Evolutionary conservation across 352 stramenopile species (phyloP), one percentile per base, ranked within the genome.

Genomic region (Phytophthora meadii): DNA sequence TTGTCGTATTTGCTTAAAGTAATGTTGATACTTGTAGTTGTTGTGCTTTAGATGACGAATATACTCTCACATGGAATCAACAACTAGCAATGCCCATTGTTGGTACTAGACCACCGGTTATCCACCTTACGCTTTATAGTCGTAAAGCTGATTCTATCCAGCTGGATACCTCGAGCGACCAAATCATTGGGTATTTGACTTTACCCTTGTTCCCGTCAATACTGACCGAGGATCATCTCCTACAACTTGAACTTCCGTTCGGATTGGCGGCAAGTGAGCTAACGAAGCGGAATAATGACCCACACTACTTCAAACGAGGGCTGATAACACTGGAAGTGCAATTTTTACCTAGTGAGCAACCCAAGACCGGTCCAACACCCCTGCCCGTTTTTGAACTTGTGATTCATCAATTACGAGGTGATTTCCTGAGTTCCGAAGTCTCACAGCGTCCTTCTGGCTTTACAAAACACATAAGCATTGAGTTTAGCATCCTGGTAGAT

Each of bases 301-400:
- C 52, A 1, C 47, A 44, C 5, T 70, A 58, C 24, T 55, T 70
- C n/a, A 73, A 73, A 39, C 32, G 53, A 34, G 75, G 75, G 12
- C 28, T 57, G 10, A 6, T 83, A 12, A 59, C 65, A 10, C 30
- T 83, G 17, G 75, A 83, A 19, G 50, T 81, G 19, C 75, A 83
- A 45, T 77, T 77, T 60, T 24, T 83, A 4, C 22, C 63, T 0
- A 56, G 19, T 2, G 41, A 51, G 9, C 40, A 65, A 22, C 27
- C 39, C 4, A 62, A 56, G 5, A 22, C 27, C 12, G 10, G 5
- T 22, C 22, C 19, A 6, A 14, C 28, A 27, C 7, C 8, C 25
- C n/a, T 10, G 5, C 54, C 72, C 17, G 7, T 25, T n/a, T 42
- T 68, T 11, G 54, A 77, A 41, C 34, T 83, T 14, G 32, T 58